Conservation (phyloP, 345 rosid species). For the Lagerstroemia speciosa region DNA sequence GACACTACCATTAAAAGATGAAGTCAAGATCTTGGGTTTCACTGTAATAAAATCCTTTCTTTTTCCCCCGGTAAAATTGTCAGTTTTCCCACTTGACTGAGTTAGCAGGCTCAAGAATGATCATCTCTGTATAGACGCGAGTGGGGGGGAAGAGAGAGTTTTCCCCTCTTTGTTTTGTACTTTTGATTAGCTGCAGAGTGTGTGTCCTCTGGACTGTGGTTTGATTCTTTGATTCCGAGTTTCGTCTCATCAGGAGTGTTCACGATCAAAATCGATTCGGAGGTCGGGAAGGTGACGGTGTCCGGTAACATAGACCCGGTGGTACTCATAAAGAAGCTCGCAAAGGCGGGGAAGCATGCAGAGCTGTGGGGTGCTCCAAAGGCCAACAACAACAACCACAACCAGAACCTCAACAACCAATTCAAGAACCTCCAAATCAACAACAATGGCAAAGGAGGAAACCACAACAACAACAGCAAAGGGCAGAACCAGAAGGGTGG, state of each 20-base stretch:
- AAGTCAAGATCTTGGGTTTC: background rate
- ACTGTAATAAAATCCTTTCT: background rate
- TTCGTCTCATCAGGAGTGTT: conserved; percentile 47
- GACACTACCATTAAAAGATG: background rate
- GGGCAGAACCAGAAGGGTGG: conserved; percentile 37
- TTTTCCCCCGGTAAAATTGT: background rate
- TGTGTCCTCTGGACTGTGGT: background rate
- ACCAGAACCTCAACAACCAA: conserved; percentile 47
- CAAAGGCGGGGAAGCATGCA: conserved; percentile 87
- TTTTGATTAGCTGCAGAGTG: background rate
- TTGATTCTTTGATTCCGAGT: background rate
- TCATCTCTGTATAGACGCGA: background rate
- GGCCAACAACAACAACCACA: conserved; percentile 35
- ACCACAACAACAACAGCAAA: conserved; percentile 27
- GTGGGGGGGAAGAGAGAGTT: background rate
- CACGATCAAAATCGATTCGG: conserved; percentile 64
- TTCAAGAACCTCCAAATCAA: conserved; percentile 69
- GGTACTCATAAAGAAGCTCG: conserved; percentile 73
- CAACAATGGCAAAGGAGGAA: conserved; percentile 46
- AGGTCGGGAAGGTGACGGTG: conserved; percentile 79
- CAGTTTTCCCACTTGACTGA: background rate
- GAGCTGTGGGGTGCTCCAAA: conserved; percentile 71
- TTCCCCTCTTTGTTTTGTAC: background rate
- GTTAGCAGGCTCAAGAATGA: background rate
- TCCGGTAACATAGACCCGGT: conserved; percentile 63